Base-by-base conservation (phyloP, 306 rosid species). In the Lotus japonicus region DNA sequence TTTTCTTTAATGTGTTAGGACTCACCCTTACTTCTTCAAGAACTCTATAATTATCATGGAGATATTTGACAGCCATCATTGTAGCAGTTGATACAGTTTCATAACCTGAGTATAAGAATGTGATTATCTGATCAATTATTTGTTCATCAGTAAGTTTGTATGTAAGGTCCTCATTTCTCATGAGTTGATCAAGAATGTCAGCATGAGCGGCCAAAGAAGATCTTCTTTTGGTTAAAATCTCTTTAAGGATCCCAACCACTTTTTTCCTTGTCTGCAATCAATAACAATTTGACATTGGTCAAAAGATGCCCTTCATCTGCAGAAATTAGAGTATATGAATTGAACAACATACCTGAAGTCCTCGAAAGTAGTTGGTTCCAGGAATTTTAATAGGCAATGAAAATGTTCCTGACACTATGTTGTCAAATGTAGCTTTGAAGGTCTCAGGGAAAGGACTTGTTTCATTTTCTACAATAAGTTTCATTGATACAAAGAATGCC, bases 71-170 rank as follows among this genome's bases (percentile, higher is more conserved):
- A 53, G 92, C 84, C 97, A 90, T 90, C 95, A 90, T 87, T 14
- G 95, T 76, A 15, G 97, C 88, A 3, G 88, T 82, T 2, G 97
- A 90, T 31, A 90, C 97, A 42, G 97, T 90, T 79, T 90, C 97
- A 53, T 82, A 90, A 5, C 97, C 92, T 0, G 97, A 90, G 46
- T 90, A 84, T 58, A 90, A 36, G 31, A 90, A 59, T 9, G 95
- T 84, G 49, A 90, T 79, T 15, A 90, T 76, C 10, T 84, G 92
- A 71, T 90, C 97, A 42, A 84, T 79, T 9, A 90, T 69, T 13
- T 90, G 87, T 49, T 87, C 95, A 39, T 90, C 97, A 17, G 9
- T 72, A 0, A 90, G 86, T 26, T 79, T 71, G 70, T 80, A 72
- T 73, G 53, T 81, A 19, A 52, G 72, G 4, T 82, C 88, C 15